Conservation (phyloP, 2,329 filamentous ascomycete species). For the Talaromyces sp. region DNA sequence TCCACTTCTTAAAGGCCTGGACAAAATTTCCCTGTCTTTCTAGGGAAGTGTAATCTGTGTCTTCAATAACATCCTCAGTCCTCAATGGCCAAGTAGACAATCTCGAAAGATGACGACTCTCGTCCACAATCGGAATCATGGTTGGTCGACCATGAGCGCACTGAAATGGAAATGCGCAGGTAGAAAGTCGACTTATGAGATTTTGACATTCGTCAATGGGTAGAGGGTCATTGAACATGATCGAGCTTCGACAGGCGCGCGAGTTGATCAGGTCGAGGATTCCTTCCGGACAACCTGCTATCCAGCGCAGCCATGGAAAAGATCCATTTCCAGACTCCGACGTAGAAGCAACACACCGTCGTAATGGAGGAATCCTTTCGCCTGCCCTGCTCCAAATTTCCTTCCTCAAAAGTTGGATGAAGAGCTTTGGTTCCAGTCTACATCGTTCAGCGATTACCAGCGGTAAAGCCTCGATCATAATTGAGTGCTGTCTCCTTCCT, state of each 20-base stretch:
- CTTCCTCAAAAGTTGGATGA: slow-evolving; percentile 67
- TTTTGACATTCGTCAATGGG: slow-evolving; percentile 33
- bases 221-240: slow-evolving; percentile 49
- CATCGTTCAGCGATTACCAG: slow-evolving; percentile 71
- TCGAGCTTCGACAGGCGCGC: slow-evolving; percentile 45
- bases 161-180: slow-evolving; percentile 46
- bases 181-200: slow-evolving; percentile 35
- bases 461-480: slow-evolving; percentile 60
- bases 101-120: not conserved
- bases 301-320: slow-evolving; percentile 53
- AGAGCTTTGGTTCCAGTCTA: slow-evolving; percentile 61
- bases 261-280: slow-evolving; percentile 61
- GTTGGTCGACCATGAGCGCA: slow-evolving; percentile 48
- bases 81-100: too few species aligned
- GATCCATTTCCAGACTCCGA: not conserved
- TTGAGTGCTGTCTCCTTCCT: slow-evolving; percentile 6
- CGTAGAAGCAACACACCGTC: not conserved
- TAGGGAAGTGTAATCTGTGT: not conserved
- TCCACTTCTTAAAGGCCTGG: slow-evolving; percentile 15
- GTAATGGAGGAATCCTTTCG: slow-evolving; percentile 1
- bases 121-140: slow-evolving; percentile 41
- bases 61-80: not conserved
- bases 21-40: not conserved
- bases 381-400: slow-evolving; percentile 67
- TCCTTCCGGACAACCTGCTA: slow-evolving; percentile 66